Evolutionary conservation across 768 basidiomycete genomes (phyloP), one percentile per base, ranked within the genome.

Genomic region (Kwoniella pini): DNA sequence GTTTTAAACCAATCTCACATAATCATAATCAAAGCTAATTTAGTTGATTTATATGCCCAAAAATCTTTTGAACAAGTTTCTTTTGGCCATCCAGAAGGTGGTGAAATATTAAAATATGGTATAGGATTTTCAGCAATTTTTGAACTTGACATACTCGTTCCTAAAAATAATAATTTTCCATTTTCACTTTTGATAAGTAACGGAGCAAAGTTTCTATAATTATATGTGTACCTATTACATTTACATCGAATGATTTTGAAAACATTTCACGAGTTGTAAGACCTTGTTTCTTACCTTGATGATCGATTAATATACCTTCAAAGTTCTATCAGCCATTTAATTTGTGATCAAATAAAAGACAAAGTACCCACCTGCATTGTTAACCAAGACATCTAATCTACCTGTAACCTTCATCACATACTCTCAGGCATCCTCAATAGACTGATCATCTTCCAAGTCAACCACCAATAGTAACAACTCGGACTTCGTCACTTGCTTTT

Each of bases 341-440:
- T n/a, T n/a, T n/a, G n/a, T n/a, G n/a, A n/a, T n/a, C n/a, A n/a
- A n/a, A n/a, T n/a, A n/a, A n/a, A n/a, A n/a, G n/a, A n/a, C n/a
- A n/a, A 17, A 7, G 7, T 7, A 50, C 52, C 40, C 11, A 40
- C 62, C 62, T 4, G 56, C 62, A 24, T 63, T 63, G 39, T 63
- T 63, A 24, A 63, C 42, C 6, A 57, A 19, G 11, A 48, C 39
- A 28, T 58, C 57, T 3, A 58, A 5, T 45, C 24, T 48, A 7
- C 33, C 57, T 5, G 31, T 19, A 9, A 15, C 24, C 24, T 40
- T 27, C 12, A 17, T 15, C n/a, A 58, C 57, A 13, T 24, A 12
- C 15, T 58, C 33, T 15, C 15, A 24, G 24, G 38, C 31, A 2
- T 28, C 21, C 33, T 36, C 17, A 24, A 58, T 50, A 39, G 45